Evolutionary conservation across 148 eudicot species (phyloP).

Genomic region (Amaranthus palmeri): DNA sequence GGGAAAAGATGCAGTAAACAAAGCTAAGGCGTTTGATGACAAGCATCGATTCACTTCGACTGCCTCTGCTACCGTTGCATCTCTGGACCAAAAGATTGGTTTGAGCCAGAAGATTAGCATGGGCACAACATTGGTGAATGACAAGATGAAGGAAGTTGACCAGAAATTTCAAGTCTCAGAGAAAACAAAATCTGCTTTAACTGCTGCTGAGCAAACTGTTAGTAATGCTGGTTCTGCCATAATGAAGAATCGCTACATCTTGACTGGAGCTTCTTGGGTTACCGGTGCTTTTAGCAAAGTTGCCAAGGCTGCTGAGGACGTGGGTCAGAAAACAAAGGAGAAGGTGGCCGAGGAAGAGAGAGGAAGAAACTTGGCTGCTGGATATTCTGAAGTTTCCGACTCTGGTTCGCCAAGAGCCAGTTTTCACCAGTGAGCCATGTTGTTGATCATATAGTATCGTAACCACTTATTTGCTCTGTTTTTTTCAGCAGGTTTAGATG

Average conservation of each 20-base stretch:
- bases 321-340: constrained; percentile 67
- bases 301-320: constrained; percentile 74
- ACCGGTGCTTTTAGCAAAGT: constrained; percentile 75
- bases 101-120: constrained; percentile 58
- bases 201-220: constrained; percentile 86
- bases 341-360: constrained; percentile 61
- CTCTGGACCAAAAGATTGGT: constrained; percentile 85
- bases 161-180: constrained; percentile 83
- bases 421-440: constrained; percentile 12
- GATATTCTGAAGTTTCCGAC: constrained; percentile 37
- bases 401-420: constrained; percentile 29
- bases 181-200: constrained; percentile 70
- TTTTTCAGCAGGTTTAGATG: constrained; percentile 10
- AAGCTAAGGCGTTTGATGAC: constrained; percentile 84
- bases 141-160: constrained; percentile 83
- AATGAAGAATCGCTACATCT: constrained; percentile 79
- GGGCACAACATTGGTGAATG: constrained; percentile 77
- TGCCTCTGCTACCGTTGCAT: constrained; percentile 74
- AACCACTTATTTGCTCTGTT: not conserved
- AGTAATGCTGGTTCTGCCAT: constrained; percentile 78
- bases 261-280: constrained; percentile 88
- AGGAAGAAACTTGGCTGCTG: constrained; percentile 41
- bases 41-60: constrained; percentile 71
- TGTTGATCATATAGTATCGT: not conserved
- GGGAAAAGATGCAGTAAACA: constrained; percentile 75